Evolutionary conservation across 225 moss, liverwort and hornwort species (phyloP).

Genomic region (Antitrichia curtipendula): DNA sequence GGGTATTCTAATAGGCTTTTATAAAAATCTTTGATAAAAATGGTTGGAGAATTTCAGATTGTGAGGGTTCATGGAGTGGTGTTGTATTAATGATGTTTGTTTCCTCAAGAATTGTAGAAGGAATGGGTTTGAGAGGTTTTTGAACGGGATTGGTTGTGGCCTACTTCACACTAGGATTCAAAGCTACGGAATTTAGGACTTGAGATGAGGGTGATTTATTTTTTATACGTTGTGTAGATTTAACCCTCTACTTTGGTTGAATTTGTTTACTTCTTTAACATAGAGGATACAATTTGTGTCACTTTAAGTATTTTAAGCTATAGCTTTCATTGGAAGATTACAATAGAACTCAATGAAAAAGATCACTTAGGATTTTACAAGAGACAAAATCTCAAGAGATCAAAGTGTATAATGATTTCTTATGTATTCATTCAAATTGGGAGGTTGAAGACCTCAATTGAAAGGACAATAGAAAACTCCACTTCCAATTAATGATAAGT

Average conservation of each 20-base stretch:
- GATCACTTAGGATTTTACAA: too few species aligned
- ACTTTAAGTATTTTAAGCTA: too few species aligned
- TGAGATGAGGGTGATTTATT: background rate
- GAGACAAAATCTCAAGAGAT: too few species aligned
- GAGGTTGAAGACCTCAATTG: too few species aligned
- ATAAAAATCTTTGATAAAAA: background rate
- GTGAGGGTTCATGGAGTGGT: fast-evolving
- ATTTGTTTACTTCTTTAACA: too few species aligned
- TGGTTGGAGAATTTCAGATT: background rate
- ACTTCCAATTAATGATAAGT: too few species aligned
- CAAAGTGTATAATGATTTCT: too few species aligned
- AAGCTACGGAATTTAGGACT: background rate
- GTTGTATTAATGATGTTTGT: background rate
- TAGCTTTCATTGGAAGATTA: too few species aligned
- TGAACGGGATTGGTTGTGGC: fast-evolving
- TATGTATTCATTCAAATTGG: too few species aligned
- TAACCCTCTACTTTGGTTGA: fast-evolving
- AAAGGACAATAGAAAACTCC: too few species aligned
- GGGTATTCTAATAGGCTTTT: fast-evolving
- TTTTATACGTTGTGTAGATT: background rate
- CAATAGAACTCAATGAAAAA: too few species aligned
- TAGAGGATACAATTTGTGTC: too few species aligned
- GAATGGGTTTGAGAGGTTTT: background rate
- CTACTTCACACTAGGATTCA: background rate
- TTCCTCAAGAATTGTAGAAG: background rate